Conservation (phyloP, 208 protist genomes). For the Trypanosoma theileri region DNA sequence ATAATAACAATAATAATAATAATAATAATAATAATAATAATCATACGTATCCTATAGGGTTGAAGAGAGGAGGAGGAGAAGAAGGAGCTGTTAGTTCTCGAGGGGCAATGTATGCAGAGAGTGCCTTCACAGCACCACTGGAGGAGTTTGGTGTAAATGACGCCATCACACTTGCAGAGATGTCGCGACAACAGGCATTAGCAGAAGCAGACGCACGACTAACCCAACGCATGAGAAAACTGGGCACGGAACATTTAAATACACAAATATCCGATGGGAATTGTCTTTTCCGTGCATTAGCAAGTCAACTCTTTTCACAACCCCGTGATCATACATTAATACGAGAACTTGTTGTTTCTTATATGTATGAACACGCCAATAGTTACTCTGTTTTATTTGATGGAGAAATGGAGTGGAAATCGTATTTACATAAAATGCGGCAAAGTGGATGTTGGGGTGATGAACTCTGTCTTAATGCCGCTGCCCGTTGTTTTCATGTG, state of each 20-base stretch:
- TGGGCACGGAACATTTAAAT: constrained; percentile 41
- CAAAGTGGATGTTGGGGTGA: constrained; percentile 75
- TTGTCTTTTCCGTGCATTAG: constrained; percentile 76
- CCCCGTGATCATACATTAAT: constrained; percentile 55
- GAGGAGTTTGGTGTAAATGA: constrained; percentile 80
- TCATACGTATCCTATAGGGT: too few relatives aligned
- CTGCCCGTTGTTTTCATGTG: constrained; percentile 77
- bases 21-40: too few relatives aligned
- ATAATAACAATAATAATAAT: neutral
- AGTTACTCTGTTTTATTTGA: constrained; percentile 79
- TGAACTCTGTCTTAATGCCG: constrained; percentile 83
- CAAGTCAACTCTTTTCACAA: constrained; percentile 76
- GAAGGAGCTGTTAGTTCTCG: too few relatives aligned
- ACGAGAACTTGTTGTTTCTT: constrained; percentile 57
- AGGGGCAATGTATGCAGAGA: too few relatives aligned
- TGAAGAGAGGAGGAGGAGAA: too few relatives aligned
- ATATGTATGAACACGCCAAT: constrained; percentile 56
- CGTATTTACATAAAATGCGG: constrained; percentile 62
- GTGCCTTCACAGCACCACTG: too few relatives aligned
- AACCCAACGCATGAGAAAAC: constrained; percentile 34
- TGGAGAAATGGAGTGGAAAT: constrained; percentile 48
- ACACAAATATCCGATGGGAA: constrained; percentile 73
- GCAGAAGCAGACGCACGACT: constrained; percentile 46
- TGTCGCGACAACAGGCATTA: constrained; percentile 55
- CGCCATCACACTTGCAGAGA: constrained; percentile 56